Evolutionary conservation across 495 filamentous ascomycete genomes (phyloP), one percentile per base, ranked within the genome.

Genomic region (Filosporella fistucella): DNA sequence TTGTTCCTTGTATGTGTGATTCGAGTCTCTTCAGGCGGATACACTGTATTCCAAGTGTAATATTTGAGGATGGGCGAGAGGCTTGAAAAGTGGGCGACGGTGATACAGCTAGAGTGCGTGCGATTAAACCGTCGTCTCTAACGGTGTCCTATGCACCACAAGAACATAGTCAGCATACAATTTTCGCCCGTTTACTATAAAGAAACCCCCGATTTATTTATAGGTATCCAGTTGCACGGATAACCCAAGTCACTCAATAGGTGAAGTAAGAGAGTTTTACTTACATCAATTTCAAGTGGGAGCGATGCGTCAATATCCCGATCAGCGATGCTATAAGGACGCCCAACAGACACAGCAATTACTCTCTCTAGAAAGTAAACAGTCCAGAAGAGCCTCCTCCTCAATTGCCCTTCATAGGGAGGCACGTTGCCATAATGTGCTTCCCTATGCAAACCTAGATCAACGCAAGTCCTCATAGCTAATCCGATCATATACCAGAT

Each of bases 401-500:
- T 66, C 62, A 74, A 66, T 40, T 76, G 72, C 3, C 67, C 65
- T 1, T 68, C 69, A 52, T 72, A 70, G 25, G 64, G 65, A 18
- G 75, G 63, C 24, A 76, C 54, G 35, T 64, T 69, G 39, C 58
- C 63, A 44, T 76, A 70, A 46, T 72, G 71, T 42, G 69, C 68
- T 45, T 68, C 73, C 26, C 71, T 61, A 36, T 78, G 73, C 8
- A 78, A 63, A 4, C 73, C 74, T 4, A 78, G 61, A 42, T 78
- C 73, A 28, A 78, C 73, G 24, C 70, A 71, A 11, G 70, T 78
- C 20, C 73, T 66, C 72, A 76, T 78, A 1, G 73, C 73, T 20
- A 78, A 63, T 23, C 73, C 73, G 32, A 78, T 70, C 70, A 78
- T 75, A 40, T 78, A 78, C 74, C 73, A 78, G 52, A 78, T 66